Conservation (phyloP, 2,329 filamentous ascomycete genomes). For the Penicillium sp. region DNA sequence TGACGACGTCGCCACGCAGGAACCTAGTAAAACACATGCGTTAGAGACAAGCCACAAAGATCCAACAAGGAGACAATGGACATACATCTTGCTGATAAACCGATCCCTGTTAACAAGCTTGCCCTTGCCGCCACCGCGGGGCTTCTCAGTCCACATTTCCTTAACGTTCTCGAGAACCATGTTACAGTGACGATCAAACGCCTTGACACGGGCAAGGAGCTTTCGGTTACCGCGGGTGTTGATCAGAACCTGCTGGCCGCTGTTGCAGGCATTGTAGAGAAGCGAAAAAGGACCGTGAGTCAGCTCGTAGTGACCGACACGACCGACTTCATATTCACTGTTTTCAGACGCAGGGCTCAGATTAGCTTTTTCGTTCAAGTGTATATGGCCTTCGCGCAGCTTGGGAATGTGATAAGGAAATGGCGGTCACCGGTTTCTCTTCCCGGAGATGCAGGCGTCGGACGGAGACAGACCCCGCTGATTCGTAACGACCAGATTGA, state of each 20-base stretch:
- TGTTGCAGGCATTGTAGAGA: conserved; percentile 91
- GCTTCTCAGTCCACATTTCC: conserved; percentile 99
- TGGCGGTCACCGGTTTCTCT: conserved; percentile 9
- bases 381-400: conserved; percentile 15
- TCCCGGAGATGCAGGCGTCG: conserved; percentile 9
- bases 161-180: conserved; percentile 97
- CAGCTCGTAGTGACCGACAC: conserved; percentile 75
- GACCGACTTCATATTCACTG: conserved; percentile 86
- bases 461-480: conserved; percentile 12
- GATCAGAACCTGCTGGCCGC: conserved; percentile 92
- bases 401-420: conserved; percentile 18
- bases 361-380: conserved; percentile 20
- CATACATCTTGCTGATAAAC: conserved; percentile 93
- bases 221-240: conserved; percentile 98
- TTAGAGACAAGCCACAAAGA: not conserved
- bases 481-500: conserved; percentile 7
- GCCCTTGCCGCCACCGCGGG: conserved; percentile 77
- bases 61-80: conserved; percentile 35
- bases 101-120: conserved; percentile 97
- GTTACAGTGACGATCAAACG: conserved; percentile 98
- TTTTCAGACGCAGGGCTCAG: conserved; percentile 16
- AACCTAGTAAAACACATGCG: conserved; percentile 58
- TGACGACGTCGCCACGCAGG: conserved; percentile 80
- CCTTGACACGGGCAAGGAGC: conserved; percentile 93
- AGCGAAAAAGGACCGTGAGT: conserved; percentile 81